Evolutionary conservation across 1,284 basidiomycete species (phyloP).

Genomic region (Heterobasidion parviporum): DNA sequence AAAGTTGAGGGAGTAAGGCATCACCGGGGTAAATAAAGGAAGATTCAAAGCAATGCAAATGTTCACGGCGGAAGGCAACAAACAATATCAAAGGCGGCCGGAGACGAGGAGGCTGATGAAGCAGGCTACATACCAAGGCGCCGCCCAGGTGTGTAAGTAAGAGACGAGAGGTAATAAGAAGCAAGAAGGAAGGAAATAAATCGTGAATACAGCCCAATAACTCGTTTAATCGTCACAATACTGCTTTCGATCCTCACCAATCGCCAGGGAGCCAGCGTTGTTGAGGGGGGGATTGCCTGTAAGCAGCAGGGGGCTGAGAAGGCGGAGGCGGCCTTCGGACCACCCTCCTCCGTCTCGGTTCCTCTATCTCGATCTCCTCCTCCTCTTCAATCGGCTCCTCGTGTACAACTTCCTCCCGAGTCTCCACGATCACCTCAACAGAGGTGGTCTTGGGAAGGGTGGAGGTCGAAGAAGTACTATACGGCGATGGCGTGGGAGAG

Average conservation of each 20-base stretch:
- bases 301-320: constrained; percentile 12
- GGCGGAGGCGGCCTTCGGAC: constrained; percentile 8
- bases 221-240: constrained; percentile 6
- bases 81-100: constrained; percentile 6
- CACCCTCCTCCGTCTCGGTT: constrained; percentile 8
- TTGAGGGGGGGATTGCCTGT: constrained; percentile 8
- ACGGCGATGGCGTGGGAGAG: constrained; percentile 58
- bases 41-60: constrained; percentile 2
- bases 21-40: constrained; percentile 10
- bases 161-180: constrained; percentile 7
- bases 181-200: constrained; percentile 6
- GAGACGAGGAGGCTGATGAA: background rate
- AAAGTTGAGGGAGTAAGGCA: constrained; percentile 6
- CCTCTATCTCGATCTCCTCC: constrained; percentile 8
- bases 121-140: background rate
- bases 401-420: constrained; percentile 11
- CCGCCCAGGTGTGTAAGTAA: background rate
- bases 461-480: constrained; percentile 42
- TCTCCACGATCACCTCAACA: constrained; percentile 53
- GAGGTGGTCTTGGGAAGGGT: constrained; percentile 62
- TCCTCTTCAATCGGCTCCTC: constrained; percentile 12
- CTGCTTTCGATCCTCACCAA: background rate
- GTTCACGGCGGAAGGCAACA: background rate
- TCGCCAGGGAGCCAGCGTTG: constrained; percentile 10
- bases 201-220: constrained; percentile 4